Evolutionary conservation across 192 early-diverging fungal genomes (phyloP).

Genomic region (Allomyces macrogynus): DNA sequence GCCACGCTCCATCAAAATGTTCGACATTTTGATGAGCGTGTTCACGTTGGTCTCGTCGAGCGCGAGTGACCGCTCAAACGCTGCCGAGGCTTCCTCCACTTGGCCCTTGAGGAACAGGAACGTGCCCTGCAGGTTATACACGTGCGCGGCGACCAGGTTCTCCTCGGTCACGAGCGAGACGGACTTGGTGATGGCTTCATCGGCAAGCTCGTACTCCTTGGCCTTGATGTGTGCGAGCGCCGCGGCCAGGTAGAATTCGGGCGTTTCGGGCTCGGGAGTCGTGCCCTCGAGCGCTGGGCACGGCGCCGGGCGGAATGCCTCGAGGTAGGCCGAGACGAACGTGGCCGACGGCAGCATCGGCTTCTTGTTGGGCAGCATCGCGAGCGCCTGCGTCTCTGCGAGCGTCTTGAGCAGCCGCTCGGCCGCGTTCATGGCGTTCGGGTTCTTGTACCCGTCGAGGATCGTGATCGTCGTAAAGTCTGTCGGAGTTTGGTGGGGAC

Average conservation of each 20-base stretch:
- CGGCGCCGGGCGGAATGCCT: conserved; percentile 53
- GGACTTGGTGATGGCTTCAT: conserved; percentile 41
- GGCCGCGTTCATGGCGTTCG: conserved; percentile 47
- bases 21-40: conserved; percentile 74
- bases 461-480: conserved; percentile 86
- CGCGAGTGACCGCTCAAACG: conserved; percentile 61
- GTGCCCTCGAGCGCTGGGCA: conserved; percentile 8
- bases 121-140: conserved; percentile 70
- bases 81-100: conserved; percentile 42
- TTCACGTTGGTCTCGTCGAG: conserved; percentile 58
- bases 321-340: conserved; percentile 82
- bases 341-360: conserved; percentile 59
- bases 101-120: conserved; percentile 74
- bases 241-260: conserved; percentile 28
- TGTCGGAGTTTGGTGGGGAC: neutral
- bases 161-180: conserved; percentile 24
- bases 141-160: conserved; percentile 30
- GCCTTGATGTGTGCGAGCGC: conserved; percentile 26
- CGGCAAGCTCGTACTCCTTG: conserved; percentile 37
- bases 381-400: conserved; percentile 52
- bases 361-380: conserved; percentile 32
- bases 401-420: conserved; percentile 77
- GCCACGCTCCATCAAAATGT: conserved; percentile 73
- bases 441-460: conserved; percentile 84
- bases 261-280: conserved; percentile 13